Evolutionary conservation across 306 rosid species (phyloP).

Genomic region (Acmispon strigosus): DNA sequence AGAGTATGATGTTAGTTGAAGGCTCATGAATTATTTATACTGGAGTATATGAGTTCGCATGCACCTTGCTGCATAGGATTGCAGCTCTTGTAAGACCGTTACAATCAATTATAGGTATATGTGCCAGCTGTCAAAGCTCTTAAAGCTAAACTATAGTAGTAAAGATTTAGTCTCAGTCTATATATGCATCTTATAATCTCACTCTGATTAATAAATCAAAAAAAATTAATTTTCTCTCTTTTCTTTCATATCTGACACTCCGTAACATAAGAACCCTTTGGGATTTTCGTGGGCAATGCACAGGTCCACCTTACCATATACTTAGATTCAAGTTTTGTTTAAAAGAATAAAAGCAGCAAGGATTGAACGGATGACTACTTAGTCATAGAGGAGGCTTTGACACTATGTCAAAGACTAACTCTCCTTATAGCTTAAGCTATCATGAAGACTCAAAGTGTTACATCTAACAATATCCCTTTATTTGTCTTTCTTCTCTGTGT

Average conservation of each 20-base stretch:
- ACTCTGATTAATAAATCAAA: too few relatives aligned
- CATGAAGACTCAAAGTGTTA: not conserved
- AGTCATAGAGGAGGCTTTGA: not conserved
- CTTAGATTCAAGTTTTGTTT: not conserved
- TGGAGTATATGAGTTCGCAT: too few relatives aligned
- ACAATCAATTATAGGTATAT: too few relatives aligned
- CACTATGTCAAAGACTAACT: not conserved
- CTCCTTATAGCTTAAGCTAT: not conserved
- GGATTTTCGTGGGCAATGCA: not conserved
- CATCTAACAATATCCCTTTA: not conserved
- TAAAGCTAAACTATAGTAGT: too few relatives aligned
- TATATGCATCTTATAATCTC: too few relatives aligned
- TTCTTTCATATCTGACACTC: not conserved
- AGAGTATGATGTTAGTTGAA: not conserved
- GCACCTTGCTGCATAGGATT: too few relatives aligned
- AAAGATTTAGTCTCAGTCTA: too few relatives aligned
- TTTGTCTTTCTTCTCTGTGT: not conserved
- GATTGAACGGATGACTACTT: not conserved
- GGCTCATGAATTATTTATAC: not conserved
- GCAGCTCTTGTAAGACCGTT: too few relatives aligned
- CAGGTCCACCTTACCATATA: not conserved
- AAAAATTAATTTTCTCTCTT: too few relatives aligned
- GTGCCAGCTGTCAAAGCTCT: too few relatives aligned
- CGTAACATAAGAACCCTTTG: not conserved
- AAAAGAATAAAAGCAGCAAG: not conserved